Evolutionary conservation across 805 yeast species (phyloP).

Genomic region (Wickerhamiella australiensis): DNA sequence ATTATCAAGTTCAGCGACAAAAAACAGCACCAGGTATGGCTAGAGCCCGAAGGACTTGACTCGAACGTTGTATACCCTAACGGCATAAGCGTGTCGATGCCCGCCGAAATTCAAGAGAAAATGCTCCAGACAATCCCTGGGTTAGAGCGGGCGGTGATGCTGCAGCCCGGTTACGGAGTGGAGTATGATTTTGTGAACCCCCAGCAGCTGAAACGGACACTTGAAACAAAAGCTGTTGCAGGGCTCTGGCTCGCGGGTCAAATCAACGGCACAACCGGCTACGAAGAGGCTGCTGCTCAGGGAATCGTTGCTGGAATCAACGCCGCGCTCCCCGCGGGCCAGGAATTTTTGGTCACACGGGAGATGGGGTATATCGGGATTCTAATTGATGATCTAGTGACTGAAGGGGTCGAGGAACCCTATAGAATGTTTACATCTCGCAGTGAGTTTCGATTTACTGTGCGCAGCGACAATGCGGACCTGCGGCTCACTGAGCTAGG

Average conservation of each 20-base stretch:
- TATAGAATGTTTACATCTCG: slow-evolving; percentile 96
- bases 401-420: slow-evolving; percentile 94
- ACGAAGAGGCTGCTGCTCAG: slow-evolving; percentile 97
- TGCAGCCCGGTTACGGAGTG: slow-evolving; percentile 97
- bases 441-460: slow-evolving; percentile 81
- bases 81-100: slow-evolving; percentile 94
- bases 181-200: slow-evolving; percentile 97
- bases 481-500: slow-evolving; percentile 65
- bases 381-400: slow-evolving; percentile 80
- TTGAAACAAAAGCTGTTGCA: slow-evolving; percentile 67
- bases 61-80: slow-evolving; percentile 87
- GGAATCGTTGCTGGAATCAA: slow-evolving; percentile 93
- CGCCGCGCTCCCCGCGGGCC: slow-evolving; percentile 54
- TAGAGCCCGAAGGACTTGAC: slow-evolving; percentile 91
- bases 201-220: slow-evolving; percentile 59
- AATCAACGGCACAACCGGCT: slow-evolving; percentile 97
- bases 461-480: slow-evolving; percentile 92
- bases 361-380: slow-evolving; percentile 89
- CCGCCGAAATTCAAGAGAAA: slow-evolving; percentile 73
- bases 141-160: slow-evolving; percentile 71
- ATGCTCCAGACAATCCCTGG: slow-evolving; percentile 76
- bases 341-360: slow-evolving; percentile 48
- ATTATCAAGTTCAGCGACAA: slow-evolving; percentile 69
- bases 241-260: slow-evolving; percentile 92
- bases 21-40: slow-evolving; percentile 71